phyloP scores from a whole-genome alignment of 106 monocot genomes.

The Apostasia ramifera region DNA sequence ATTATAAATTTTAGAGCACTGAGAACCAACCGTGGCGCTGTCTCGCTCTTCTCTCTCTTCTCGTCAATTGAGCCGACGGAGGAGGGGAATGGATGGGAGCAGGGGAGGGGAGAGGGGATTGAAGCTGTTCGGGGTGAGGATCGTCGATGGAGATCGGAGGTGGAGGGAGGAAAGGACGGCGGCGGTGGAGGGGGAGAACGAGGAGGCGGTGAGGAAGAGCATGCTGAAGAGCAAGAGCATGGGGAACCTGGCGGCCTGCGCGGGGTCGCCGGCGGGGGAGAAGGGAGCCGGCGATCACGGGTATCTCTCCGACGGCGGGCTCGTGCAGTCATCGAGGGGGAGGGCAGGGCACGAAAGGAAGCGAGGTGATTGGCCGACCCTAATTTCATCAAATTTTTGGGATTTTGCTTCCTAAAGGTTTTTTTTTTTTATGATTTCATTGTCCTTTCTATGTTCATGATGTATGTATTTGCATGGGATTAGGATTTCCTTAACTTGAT shows the following conservation, averaged over 20 bases:
- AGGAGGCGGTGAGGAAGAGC: conserved; percentile 17
- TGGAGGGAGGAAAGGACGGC: not conserved
- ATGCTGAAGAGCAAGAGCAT: conserved; percentile 43
- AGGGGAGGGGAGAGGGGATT: conserved; percentile 10
- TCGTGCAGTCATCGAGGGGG: conserved; percentile 10
- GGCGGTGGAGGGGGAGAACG: not conserved
- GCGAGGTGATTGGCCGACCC: conserved; percentile 22
- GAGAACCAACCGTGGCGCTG: no score
- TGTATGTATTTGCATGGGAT: not conserved
- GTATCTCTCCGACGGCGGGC: conserved; percentile 33
- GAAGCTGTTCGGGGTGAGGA: conserved; percentile 37
- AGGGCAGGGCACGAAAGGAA: conserved; percentile 21
- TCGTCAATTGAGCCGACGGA: not conserved
- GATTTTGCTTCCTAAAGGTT: not conserved
- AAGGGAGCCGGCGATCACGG: conserved; percentile 6
- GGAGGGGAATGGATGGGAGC: not conserved
- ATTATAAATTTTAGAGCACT: not conserved
- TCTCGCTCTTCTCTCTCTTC: no score
- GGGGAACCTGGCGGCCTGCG: conserved; percentile 20
- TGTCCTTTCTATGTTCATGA: not conserved
- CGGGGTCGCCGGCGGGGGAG: not conserved
- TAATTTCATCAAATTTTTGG: not conserved
- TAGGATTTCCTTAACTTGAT: not conserved
- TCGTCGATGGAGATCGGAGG: not conserved
- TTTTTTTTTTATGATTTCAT: not conserved